Evolutionary conservation across 257 asterid genomes (phyloP).

Genomic region (Nicotiana obtusifolia): DNA sequence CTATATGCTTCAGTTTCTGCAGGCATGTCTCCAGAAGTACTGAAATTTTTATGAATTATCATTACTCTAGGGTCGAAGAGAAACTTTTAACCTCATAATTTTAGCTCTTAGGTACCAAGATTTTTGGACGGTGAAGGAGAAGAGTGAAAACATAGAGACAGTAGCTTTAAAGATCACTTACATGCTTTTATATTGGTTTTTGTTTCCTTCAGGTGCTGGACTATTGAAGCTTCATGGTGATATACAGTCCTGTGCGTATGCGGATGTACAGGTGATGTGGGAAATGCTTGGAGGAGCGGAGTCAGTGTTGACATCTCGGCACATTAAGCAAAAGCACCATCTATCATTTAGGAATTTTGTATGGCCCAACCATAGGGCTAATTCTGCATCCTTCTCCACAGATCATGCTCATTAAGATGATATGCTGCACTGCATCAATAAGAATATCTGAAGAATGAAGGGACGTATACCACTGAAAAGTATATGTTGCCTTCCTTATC

Average conservation of each 20-base stretch:
- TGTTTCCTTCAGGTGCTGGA: conserved; percentile 48
- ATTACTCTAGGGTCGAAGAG: neutral
- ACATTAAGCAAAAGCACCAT: conserved; percentile 39
- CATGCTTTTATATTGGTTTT: neutral
- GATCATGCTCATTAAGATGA: conserved; percentile 24
- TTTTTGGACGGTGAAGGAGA: neutral
- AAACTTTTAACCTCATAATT: neutral
- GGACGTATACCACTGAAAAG: neutral
- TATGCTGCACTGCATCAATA: neutral
- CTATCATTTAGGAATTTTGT: conserved; percentile 46
- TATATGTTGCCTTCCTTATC: neutral
- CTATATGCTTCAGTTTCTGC: too few species aligned
- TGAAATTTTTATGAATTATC: neutral
- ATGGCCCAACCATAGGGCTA: conserved; percentile 27
- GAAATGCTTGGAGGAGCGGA: conserved; percentile 73
- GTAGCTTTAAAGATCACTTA: neutral
- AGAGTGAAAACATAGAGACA: neutral
- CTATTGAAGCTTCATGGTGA: conserved; percentile 81
- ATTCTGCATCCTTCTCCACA: conserved; percentile 27
- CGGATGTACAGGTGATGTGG: conserved; percentile 96
- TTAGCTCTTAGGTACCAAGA: neutral
- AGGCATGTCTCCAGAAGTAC: too few species aligned
- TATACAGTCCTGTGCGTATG: conserved; percentile 87
- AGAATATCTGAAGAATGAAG: neutral
- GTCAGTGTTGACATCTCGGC: conserved; percentile 36